Percentiles rank a stretch among this genome's conserved stretches.
phyloP scores from a whole-genome alignment of 768 basidiomycete genomes.

The Phlebiopsis flavidoalba region DNA sequence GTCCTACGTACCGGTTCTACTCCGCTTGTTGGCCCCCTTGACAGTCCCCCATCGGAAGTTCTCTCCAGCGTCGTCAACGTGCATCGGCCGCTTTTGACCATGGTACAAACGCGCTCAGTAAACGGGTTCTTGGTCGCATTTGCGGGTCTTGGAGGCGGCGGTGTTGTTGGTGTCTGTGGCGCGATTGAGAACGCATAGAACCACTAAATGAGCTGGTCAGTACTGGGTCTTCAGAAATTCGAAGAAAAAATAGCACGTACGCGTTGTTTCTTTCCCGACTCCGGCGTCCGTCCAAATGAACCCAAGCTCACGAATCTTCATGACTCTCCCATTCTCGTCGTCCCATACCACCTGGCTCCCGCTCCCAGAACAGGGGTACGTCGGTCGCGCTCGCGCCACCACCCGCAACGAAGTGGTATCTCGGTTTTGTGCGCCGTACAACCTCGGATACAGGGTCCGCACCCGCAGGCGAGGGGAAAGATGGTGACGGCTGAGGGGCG shows the following conservation, averaged over 20 bases:
- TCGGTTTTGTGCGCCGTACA: constrained; percentile 63
- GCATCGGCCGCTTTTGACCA: constrained; percentile 46
- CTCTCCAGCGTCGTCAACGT: constrained; percentile 36
- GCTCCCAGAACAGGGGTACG: constrained; percentile 85
- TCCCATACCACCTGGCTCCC: constrained; percentile 90
- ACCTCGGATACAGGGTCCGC: constrained; percentile 63
- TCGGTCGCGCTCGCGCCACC: constrained; percentile 31
- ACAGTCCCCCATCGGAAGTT: constrained; percentile 62
- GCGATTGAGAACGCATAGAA: constrained; percentile 94
- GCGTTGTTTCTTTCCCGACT: constrained; percentile 72
- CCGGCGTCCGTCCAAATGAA: constrained; percentile 67
- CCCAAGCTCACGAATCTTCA: constrained; percentile 86
- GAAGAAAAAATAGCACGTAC: constrained; percentile 39
- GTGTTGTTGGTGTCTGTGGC: constrained; percentile 38
- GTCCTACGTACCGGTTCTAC: constrained; percentile 41
- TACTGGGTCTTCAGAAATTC: background rate
- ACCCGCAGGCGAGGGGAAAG: constrained; percentile 28
- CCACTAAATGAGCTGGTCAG: constrained; percentile 51
- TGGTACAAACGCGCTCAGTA: constrained; percentile 32
- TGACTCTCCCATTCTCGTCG: constrained; percentile 58
- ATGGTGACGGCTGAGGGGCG: constrained; percentile 37
- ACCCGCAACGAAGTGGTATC: constrained; percentile 80
- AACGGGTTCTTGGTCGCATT: constrained; percentile 76
- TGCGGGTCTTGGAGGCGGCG: constrained; percentile 40
- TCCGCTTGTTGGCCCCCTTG: constrained; percentile 46